Evolutionary conservation across 1,284 basidiomycete genomes (phyloP), one percentile per base, ranked within the genome.

Genomic region (Phlebopus sp.): DNA sequence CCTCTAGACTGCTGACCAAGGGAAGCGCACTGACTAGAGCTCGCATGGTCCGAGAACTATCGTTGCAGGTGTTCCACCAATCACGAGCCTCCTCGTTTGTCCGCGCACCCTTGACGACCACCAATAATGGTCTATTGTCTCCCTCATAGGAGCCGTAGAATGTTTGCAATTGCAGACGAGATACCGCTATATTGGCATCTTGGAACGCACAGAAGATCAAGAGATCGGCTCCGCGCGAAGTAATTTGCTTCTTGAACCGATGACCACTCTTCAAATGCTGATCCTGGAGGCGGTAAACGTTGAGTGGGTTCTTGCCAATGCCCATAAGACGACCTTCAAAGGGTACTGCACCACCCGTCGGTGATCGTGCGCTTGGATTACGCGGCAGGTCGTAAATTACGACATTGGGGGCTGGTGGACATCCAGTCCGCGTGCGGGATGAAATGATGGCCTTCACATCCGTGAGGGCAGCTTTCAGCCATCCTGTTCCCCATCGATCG

Each of bases 121-220:
- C 50, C 39, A 67, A 14, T 37, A 63, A 15, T 2, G 61, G 61
- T 1, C 63, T 57, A 17, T 47, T 60, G 9, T 64, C 57, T 36
- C 61, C 61, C 4, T 61, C 57, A 9, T 62, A 63, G 4, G 64
- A 53, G 13, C 23, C 23, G 14, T 47, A 58, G 29, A 63, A 63
- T 6, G 50, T 34, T 1, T 43, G 38, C 1, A 53, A 62, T 15
- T 47, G 44, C 44, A 13, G 47, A 9, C 57, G 64, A 17, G 49
- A 42, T 2, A 25, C 43, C 3, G 18, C 11, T 0, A 46, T 27
- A 15, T 54, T 47, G 14, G 30, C 32, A 18, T 49, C 46, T 11
- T 51, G 8, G 5, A 60, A 62, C 2, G 48, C 37, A 7, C 63
- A 64, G 23, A 60, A 46, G 35, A 67, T 49, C 39, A 63, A 44